Evolutionary conservation across 2,329 filamentous ascomycete genomes (phyloP), one percentile per base, ranked within the genome.

Genomic region (Polychaeton citri): DNA sequence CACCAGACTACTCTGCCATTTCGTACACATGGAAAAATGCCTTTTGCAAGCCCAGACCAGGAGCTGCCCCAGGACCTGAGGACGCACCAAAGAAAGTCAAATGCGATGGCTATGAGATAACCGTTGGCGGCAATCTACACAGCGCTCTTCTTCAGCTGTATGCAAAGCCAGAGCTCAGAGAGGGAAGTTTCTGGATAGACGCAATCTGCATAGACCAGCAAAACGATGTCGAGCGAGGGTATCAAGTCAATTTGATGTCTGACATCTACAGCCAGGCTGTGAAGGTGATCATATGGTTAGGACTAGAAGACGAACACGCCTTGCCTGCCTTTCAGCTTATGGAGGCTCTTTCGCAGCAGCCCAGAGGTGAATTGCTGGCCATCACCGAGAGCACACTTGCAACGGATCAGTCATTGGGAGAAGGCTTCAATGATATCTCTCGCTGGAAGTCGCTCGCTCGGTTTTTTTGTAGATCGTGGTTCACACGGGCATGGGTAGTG

Each of bases 401-500:
- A 8, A 8, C 21, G 21, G 8, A 8, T 13, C 8, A 26, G 8
- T 13, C 13, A 8, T 26, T 26, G 13, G 21, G 13, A 13, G 8
- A 26, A 8, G 21, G 13, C 8, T 26, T 26, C 21, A 8, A 26
- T 26, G 8, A 26, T 8, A 8, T 8, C 8, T 8, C 13, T 8
- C 13, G 13, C 13, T 26, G 21, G 21, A 13, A 8, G 8, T 26
- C 21, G 13, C 21, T 26, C 21, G 21, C 21, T 8, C 21, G 21
- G 13, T 26, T 26, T 8, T 26, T 26, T 8, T 13, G 21, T 13
- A 8, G 21, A 8, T 8, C 8, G 21, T 26, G 21, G 35, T 40
- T 42, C 34, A 37, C 34, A 5, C 35, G 38, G 18, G 37, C 38
- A 16, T 42, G 40, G 40, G 33, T 40, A 6, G 34, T 42, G 6